phyloP scores from a whole-genome alignment of 2,329 filamentous ascomycete species.

The Colletotrichum cuscutae region DNA sequence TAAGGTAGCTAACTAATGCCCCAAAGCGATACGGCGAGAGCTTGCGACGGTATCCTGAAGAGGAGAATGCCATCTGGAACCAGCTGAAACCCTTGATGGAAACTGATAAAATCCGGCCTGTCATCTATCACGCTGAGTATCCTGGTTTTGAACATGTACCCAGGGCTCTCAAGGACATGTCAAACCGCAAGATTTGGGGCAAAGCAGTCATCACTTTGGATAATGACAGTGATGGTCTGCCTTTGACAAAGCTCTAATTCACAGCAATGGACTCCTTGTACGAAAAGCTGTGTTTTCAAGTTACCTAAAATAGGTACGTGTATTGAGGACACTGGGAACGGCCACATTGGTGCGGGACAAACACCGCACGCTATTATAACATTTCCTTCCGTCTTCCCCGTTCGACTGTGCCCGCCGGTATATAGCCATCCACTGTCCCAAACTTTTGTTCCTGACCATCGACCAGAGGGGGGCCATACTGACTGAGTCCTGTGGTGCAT shows the following conservation, averaged over 20 bases:
- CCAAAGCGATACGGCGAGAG: constrained; percentile 67
- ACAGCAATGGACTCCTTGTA: not conserved
- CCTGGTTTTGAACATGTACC: constrained; percentile 59
- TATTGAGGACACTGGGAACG: not conserved
- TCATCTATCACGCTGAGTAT: constrained; percentile 60
- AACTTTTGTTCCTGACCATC: constrained; percentile 22
- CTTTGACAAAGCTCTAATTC: constrained; percentile 10
- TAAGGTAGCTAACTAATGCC: not conserved
- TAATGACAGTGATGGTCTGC: constrained; percentile 16
- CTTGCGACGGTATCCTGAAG: constrained; percentile 57
- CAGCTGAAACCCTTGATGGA: constrained; percentile 60
- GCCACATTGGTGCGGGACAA: not conserved
- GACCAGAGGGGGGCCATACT: not conserved
- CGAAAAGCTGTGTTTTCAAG: not conserved
- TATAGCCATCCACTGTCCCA: constrained; percentile 29
- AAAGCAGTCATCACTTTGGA: constrained; percentile 63
- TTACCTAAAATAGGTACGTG: not conserved
- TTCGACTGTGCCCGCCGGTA: constrained; percentile 17
- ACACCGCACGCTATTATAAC: constrained; percentile 11
- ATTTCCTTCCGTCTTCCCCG: constrained; percentile 17
- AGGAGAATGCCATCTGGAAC: constrained; percentile 60
- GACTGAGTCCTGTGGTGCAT: not conserved
- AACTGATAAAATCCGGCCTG: constrained; percentile 58
- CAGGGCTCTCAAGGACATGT: constrained; percentile 61
- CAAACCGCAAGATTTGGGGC: constrained; percentile 61